Base-by-base conservation (phyloP, 73 alveolate species). In the Stentor roeselii region DNA sequence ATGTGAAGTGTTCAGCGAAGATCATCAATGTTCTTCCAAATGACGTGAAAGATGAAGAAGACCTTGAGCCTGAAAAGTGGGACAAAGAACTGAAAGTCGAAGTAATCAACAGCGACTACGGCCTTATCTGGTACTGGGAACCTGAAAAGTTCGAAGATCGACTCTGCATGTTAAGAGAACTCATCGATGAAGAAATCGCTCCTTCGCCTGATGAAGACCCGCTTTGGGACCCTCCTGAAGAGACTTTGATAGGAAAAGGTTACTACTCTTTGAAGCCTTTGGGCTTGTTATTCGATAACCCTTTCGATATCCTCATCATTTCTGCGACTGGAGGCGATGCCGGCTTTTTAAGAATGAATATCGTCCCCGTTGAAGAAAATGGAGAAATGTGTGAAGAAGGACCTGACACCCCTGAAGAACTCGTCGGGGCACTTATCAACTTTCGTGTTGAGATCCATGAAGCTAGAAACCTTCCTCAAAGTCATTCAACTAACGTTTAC, bases 201-300 rank as follows among this genome's bases (percentile, higher is more conserved):
- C 75, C 76, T 84, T 87, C 86, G 96, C 93, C 75, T 3, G 93
- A 91, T 42, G 93, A 87, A 14, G 98, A 94, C 61, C 98, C 98
- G 39, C 92, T 94, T 89, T 92, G 96, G 96, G 98, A 94, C 85
- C 96, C 93, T 2, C 89, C 92, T 32, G 94, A 90, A 67, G 82
- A 30, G 15, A 32, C n/a, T 32, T 67, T 67, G 32, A 1, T 67
- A 32, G 82, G 82, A 2, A 30, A 32, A 32, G 82, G 82, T 15
- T 67, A 67, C 32, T 67, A 58, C 27, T 58, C 74, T 21, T 58
- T 58, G 27, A 58, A 58, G 27, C 74, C 74, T n/a, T 31, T 58
- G 15, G 74, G 74, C 0, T 58, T 58, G 74, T 31, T 58, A 21
- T 58, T 58, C 27, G 74, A 58, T 58, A 58, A 58, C 27, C 74